Percentiles rank a stretch among this genome's conserved stretches.
Evolutionary conservation across 164 flowering plant genomes (phyloP).

Genomic region (Taxillus chinensis): DNA sequence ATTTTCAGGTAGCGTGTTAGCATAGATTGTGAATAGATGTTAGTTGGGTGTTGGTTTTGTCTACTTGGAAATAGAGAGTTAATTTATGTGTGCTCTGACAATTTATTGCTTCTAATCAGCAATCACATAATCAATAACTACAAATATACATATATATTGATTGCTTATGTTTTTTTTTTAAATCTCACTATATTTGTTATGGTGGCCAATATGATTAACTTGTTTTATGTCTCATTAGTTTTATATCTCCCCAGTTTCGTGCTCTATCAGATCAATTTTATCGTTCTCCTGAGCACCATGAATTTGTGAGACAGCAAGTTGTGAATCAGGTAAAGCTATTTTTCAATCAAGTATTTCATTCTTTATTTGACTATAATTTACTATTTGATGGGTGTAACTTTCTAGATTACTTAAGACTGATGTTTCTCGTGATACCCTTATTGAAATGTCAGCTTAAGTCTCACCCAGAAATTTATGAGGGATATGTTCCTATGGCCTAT

Average conservation of each 20-base stretch:
- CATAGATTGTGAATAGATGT: no score
- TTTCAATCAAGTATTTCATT: not conserved
- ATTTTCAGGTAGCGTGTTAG: no score
- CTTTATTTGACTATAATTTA: not conserved
- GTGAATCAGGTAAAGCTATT: constrained; percentile 52
- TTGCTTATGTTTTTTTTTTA: not conserved
- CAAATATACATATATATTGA: no score
- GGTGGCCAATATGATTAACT: not conserved
- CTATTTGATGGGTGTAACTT: not conserved
- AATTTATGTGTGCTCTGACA: no score
- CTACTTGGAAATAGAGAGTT: no score
- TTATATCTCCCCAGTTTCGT: constrained; percentile 52
- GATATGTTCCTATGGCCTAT: constrained; percentile 87
- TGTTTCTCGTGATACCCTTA: constrained; percentile 5
- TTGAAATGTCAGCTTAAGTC: constrained; percentile 47
- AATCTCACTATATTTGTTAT: not conserved
- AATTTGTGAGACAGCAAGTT: constrained; percentile 65
- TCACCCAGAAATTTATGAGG: constrained; percentile 54
- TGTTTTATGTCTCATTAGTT: constrained; percentile 9
- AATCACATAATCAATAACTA: no score
- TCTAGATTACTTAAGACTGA: not conserved
- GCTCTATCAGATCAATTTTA: constrained; percentile 90
- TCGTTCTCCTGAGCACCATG: constrained; percentile 71
- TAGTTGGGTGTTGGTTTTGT: no score
- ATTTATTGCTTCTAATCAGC: no score